Conservation (phyloP, 441 rosid species). For the Syzygium malaccense region DNA sequence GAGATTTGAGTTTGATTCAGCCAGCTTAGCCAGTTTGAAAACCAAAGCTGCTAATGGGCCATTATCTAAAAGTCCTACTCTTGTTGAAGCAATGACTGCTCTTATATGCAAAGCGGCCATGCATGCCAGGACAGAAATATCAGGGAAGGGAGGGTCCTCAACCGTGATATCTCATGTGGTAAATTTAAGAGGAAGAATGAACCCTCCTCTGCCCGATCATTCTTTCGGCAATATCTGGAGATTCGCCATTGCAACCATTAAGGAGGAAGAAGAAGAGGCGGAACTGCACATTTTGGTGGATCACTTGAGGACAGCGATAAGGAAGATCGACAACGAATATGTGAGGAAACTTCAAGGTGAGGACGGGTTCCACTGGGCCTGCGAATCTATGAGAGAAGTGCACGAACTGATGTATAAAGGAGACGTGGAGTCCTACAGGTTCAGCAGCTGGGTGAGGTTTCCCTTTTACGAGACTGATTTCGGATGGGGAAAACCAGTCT, state of each 20-base stretch:
- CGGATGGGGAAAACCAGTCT: slow-evolving; percentile 22
- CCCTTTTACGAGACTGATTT: slow-evolving; percentile 18
- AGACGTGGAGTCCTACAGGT: neutral
- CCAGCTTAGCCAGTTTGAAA: neutral
- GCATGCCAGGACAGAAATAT: neutral
- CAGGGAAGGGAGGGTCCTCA: neutral
- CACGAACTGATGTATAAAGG: neutral
- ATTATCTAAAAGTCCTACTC: neutral
- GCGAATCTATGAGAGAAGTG: neutral
- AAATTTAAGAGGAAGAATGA: neutral
- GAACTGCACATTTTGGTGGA: neutral
- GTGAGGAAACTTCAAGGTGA: slow-evolving; percentile 3
- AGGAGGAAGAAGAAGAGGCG: neutral
- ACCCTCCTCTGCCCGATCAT: slow-evolving; percentile 1
- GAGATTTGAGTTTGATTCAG: neutral
- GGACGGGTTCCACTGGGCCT: neutral
- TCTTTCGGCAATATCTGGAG: slow-evolving; percentile 6
- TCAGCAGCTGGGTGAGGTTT: slow-evolving; percentile 9
- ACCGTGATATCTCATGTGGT: neutral
- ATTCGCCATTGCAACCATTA: neutral
- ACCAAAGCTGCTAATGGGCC: neutral
- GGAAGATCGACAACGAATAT: neutral
- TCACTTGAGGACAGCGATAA: neutral
- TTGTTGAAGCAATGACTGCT: neutral
- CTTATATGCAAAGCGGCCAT: neutral